phyloP scores from a whole-genome alignment of 306 rosid genomes.

The Urtica urens region DNA sequence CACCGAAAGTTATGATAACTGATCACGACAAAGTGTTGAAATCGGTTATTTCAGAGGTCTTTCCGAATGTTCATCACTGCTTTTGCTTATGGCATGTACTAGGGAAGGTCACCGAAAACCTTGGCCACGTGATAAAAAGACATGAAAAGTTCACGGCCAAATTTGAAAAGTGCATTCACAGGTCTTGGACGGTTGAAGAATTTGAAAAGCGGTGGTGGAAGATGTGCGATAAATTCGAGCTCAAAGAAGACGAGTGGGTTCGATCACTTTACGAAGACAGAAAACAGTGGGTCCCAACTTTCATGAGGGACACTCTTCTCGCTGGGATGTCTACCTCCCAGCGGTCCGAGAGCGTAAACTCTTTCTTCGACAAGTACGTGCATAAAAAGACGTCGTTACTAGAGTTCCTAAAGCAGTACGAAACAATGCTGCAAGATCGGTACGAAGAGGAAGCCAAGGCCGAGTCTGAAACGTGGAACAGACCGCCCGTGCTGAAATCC shows the following conservation, averaged over 20 bases:
- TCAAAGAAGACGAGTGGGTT: constrained; percentile 70
- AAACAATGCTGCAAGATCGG: constrained; percentile 79
- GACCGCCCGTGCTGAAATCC: constrained; percentile 57
- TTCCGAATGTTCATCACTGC: constrained; percentile 58
- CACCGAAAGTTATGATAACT: constrained; percentile 72
- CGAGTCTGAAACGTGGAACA: constrained; percentile 89
- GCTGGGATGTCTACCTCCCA: constrained; percentile 83
- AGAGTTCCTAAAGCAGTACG: constrained; percentile 81
- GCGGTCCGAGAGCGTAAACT: constrained; percentile 90
- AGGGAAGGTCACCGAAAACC: constrained; percentile 78
- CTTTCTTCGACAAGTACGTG: constrained; percentile 81
- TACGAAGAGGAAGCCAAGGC: constrained; percentile 99
- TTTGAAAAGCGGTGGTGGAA: constrained; percentile 89
- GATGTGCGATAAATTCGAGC: constrained; percentile 61
- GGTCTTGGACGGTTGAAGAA: constrained; percentile 71
- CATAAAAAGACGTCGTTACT: constrained; percentile 81
- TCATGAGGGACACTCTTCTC: constrained; percentile 59
- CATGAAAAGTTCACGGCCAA: constrained; percentile 67
- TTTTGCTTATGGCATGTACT: constrained; percentile 75
- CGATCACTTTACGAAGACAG: constrained; percentile 67
- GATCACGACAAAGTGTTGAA: constrained; percentile 76
- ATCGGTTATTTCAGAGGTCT: constrained; percentile 52
- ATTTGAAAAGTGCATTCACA: constrained; percentile 77
- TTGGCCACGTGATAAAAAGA: constrained; percentile 56
- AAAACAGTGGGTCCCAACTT: constrained; percentile 77